Conservation (phyloP, 1,284 basidiomycete genomes). For the Pisolithus thermaeus region DNA sequence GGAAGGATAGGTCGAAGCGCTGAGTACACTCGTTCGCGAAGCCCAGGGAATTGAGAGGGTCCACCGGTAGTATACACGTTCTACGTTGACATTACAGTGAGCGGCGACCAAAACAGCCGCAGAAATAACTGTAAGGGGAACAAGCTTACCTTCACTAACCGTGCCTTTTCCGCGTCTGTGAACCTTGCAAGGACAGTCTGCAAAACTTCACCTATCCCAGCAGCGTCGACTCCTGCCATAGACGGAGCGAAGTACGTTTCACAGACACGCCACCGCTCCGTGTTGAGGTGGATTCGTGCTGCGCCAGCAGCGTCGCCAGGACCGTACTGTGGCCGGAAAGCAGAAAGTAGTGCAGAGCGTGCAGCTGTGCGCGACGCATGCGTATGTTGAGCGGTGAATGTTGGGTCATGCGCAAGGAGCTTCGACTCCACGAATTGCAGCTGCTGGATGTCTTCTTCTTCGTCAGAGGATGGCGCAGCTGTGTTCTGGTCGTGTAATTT, state of each 20-base stretch:
- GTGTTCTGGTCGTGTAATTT: conserved; percentile 49
- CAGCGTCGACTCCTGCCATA: conserved; percentile 94
- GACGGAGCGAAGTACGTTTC: conserved; percentile 92
- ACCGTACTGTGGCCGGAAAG: conserved; percentile 72
- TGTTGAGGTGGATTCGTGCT: conserved; percentile 83
- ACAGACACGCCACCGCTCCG: conserved; percentile 91
- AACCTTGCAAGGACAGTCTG: conserved; percentile 86
- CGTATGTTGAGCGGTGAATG: conserved; percentile 79
- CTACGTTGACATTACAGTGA: conserved; percentile 32
- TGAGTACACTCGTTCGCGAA: conserved; percentile 63
- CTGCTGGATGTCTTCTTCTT: conserved; percentile 84
- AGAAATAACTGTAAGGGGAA: neutral
- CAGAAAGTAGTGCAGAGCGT: conserved; percentile 78
- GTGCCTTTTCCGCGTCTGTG: conserved; percentile 54
- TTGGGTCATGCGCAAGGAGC: conserved; percentile 78
- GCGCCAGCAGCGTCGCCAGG: conserved; percentile 67
- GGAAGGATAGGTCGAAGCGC: conserved; percentile 77
- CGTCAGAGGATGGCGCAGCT: conserved; percentile 87
- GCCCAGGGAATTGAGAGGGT: conserved; percentile 70
- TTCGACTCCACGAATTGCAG: conserved; percentile 77
- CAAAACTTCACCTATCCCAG: conserved; percentile 87
- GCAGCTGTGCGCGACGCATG: conserved; percentile 73
- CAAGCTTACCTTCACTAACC: conserved; percentile 49
- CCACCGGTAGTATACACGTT: conserved; percentile 91
- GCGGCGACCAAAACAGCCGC: neutral